These are phyloP conservation scores for Venturiaceae sp. DNA, from an alignment of 2,329 filamentous ascomycete species.

Conservation along the genomic window DNA sequence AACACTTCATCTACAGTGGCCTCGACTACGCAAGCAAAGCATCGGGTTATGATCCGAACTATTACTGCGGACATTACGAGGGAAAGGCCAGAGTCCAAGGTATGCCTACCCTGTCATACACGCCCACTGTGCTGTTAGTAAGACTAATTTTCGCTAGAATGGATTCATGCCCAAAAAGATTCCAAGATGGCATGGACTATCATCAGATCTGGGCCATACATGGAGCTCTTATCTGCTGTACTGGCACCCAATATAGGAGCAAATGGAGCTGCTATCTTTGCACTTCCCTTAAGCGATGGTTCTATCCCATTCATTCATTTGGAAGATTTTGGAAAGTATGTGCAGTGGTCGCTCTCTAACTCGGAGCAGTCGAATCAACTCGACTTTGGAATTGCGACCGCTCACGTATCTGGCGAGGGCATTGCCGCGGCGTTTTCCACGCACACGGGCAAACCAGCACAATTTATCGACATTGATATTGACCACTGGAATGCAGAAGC, in stretches of 20 bases:
- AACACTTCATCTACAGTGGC: slow-evolving; percentile 1
- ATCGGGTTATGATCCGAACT: neutral
- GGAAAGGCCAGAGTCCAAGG: neutral
- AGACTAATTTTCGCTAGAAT: neutral
- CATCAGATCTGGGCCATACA: neutral
- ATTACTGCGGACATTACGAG: neutral
- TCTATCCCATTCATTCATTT: too few relatives aligned
- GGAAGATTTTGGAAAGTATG: too few relatives aligned
- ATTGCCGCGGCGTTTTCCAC: neutral
- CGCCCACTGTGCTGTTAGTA: neutral
- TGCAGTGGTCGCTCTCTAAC: too few relatives aligned
- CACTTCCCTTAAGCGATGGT: too few relatives aligned
- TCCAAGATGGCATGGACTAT: slow-evolving; percentile 1
- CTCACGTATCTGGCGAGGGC: neutral
- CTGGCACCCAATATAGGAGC: neutral
- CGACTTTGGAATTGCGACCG: neutral
- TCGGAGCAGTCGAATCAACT: too few relatives aligned
- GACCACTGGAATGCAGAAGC: neutral
- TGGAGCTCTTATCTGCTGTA: neutral
- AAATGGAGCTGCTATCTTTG: neutral
- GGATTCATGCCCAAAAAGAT: neutral
- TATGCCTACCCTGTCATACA: neutral
- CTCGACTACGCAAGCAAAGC: neutral
- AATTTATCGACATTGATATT: neutral
- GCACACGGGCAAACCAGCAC: neutral